These are phyloP conservation scores for Colletotrichum sp. DNA, from an alignment of 2,329 filamentous ascomycete genomes.

Conservation along the genomic window DNA sequence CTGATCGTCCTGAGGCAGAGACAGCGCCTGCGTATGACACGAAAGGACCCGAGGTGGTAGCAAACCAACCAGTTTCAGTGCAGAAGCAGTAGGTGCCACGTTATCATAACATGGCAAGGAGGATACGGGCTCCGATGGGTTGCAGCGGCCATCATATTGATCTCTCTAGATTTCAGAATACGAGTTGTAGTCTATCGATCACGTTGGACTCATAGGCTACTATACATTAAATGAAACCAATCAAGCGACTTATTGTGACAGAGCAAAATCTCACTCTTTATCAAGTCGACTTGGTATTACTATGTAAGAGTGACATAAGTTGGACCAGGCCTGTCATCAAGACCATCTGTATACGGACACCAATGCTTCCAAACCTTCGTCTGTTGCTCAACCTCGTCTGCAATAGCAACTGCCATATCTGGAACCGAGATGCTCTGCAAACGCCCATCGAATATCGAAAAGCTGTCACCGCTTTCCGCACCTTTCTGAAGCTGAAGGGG, in stretches of 20 bases:
- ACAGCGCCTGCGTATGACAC: neutral
- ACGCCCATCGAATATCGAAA: neutral
- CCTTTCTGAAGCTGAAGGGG: neutral
- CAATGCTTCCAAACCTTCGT: neutral
- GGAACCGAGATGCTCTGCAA: neutral
- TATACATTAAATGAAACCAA: neutral
- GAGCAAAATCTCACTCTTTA: accelerated
- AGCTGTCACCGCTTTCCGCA: neutral
- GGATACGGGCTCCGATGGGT: neutral
- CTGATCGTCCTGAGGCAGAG: neutral
- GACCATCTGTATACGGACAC: neutral
- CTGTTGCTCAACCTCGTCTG: constrained; percentile 1
- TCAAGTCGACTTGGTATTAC: neutral
- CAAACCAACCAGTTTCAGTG: neutral
- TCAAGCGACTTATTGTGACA: accelerated
- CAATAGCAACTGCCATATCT: neutral
- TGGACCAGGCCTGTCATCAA: neutral
- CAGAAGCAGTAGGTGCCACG: neutral
- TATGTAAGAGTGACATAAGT: neutral
- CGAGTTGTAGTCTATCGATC: neutral
- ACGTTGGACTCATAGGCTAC: accelerated
- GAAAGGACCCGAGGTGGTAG: neutral
- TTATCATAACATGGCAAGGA: accelerated
- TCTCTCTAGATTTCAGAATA: neutral
- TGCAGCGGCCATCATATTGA: too few relatives aligned